Percentiles rank a stretch among this genome's conserved stretches.
These are phyloP conservation scores for Starmerella vitae DNA, from an alignment of 805 yeast genomes.

Conservation along the genomic window DNA sequence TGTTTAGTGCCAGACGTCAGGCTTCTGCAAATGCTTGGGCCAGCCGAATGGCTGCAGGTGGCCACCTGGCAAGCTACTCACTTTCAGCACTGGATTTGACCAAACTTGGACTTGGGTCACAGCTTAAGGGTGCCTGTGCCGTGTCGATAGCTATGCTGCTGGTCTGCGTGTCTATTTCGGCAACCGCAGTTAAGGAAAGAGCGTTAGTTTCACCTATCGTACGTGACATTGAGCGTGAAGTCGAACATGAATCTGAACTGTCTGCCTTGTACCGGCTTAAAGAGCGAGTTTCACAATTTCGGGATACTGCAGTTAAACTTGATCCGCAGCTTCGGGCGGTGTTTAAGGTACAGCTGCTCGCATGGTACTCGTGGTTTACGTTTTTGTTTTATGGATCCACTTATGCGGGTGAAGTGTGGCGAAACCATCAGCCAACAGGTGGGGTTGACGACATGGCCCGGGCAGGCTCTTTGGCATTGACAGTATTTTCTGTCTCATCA, in stretches of 20 bases:
- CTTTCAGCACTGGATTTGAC: slow-evolving; percentile 38
- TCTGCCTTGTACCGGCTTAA: not conserved
- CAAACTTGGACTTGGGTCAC: slow-evolving; percentile 35
- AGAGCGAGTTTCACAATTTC: slow-evolving; percentile 2
- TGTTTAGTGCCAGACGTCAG: slow-evolving; percentile 44
- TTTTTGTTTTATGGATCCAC: slow-evolving; percentile 53
- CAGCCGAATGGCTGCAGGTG: slow-evolving; percentile 47
- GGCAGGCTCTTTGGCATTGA: slow-evolving; percentile 26
- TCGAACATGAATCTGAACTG: not conserved
- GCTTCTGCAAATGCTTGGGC: slow-evolving; percentile 54
- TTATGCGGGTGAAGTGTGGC: slow-evolving; percentile 47
- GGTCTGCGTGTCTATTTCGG: slow-evolving; percentile 31
- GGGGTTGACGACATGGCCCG: slow-evolving; percentile 23
- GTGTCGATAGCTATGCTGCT: slow-evolving; percentile 34
- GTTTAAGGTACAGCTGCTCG: slow-evolving; percentile 46
- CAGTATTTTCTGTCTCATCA: slow-evolving; percentile 28
- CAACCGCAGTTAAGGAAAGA: slow-evolving; percentile 35
- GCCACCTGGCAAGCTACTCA: slow-evolving; percentile 45
- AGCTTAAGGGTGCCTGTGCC: slow-evolving; percentile 38
- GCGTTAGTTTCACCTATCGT: slow-evolving; percentile 29
- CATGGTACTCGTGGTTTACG: slow-evolving; percentile 59
- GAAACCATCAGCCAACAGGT: slow-evolving; percentile 28
- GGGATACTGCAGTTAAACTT: slow-evolving; percentile 21
- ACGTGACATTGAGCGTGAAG: not conserved
- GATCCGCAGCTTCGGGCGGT: slow-evolving; percentile 41